phyloP scores from a whole-genome alignment of 768 basidiomycete genomes.

The Termitomyces heimii region DNA sequence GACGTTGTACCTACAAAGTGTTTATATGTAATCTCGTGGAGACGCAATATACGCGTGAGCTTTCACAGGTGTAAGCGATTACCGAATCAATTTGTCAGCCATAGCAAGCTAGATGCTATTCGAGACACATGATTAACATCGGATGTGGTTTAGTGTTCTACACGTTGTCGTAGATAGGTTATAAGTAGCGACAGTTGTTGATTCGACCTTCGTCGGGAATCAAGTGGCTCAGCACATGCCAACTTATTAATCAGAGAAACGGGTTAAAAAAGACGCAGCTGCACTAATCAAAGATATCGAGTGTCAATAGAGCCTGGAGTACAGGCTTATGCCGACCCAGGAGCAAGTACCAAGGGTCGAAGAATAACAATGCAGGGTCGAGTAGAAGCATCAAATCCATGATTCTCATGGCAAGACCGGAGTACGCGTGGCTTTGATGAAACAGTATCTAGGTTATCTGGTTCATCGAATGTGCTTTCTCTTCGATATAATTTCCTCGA shows the following conservation, averaged over 20 bases:
- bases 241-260: no score
- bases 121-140: background rate
- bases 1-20: background rate
- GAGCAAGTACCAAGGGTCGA: background rate
- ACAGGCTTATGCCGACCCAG: background rate
- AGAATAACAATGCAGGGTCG: background rate
- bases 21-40: background rate
- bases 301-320: background rate
- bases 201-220: background rate
- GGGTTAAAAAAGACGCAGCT: background rate
- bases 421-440: background rate
- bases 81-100: background rate
- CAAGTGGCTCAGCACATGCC: background rate
- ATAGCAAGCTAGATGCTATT: background rate
- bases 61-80: background rate
- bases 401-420: background rate
- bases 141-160: background rate
- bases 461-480: background rate
- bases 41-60: background rate
- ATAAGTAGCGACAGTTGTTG: background rate
- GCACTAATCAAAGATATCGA: background rate
- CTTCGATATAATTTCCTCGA: no score
- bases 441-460: background rate
- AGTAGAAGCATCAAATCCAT: background rate
- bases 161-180: background rate